Base-by-base conservation (phyloP, 1,139 yeast species). In the Zygosaccharomyces pseudobailii region DNA sequence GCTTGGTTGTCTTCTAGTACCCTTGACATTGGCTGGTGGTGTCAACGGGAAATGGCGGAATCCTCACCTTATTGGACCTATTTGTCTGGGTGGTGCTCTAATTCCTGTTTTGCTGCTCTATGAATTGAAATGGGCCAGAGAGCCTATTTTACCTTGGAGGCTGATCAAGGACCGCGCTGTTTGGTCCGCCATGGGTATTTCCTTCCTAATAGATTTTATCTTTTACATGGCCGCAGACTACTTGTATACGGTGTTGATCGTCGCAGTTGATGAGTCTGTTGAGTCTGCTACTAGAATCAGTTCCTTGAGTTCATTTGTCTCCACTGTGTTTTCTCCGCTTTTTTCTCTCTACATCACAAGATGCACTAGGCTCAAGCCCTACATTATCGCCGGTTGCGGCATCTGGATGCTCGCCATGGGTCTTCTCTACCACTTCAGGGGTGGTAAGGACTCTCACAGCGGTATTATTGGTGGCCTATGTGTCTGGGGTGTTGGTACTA, bases 191-290 rank as follows among this genome's bases (percentile, higher is more conserved):
- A 50, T 75, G 38, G 54, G 61, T 28, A 71, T 82, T 2, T 54
- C 62, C 2, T 52, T 62, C 46, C 43, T 62, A 21, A 36, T 55
- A 10, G 73, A 80, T 65, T 73, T 79, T 61, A 68, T 79, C 44
- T 80, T 78, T 78, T 76, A 77, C 66, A 77, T 81, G 82, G 85
- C 82, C 47, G 78, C 79, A 53, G 85, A 79, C 57, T 83, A 71
- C 62, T 66, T 83, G 69, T 82, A 78, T 63, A 73, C 87, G 0
- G 80, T 82, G 22, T 69, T 83, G 49, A 57, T 76, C 44, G 86
- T 81, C 30, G 82, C 83, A 5, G 75, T 82, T 63, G 70, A 78
- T 57, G 78, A 79, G 50, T 69, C 80, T 13, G 62, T 69, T 44
- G 71, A 68, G 42, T 78, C 86, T 6, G 87, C 89, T 10, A 77